These are phyloP conservation scores for Nematodospora valgi DNA, from an alignment of 805 yeast genomes.

Conservation along the genomic window DNA sequence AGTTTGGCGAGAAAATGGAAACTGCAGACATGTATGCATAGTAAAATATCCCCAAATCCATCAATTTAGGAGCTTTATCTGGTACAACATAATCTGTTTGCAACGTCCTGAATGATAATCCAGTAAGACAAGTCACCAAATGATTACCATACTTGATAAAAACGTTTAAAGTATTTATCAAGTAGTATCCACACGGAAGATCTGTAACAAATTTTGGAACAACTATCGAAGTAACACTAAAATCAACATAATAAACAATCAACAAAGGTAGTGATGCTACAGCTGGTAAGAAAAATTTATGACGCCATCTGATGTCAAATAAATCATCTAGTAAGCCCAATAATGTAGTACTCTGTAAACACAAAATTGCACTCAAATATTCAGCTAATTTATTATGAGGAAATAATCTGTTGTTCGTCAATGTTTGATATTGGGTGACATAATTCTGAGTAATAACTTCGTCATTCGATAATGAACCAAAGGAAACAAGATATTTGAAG, in stretches of 20 bases:
- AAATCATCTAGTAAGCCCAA: constrained; percentile 92
- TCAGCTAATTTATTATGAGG: constrained; percentile 84
- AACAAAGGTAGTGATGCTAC: constrained; percentile 89
- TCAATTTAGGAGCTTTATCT: constrained; percentile 38
- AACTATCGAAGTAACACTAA: constrained; percentile 83
- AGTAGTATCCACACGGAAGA: constrained; percentile 24
- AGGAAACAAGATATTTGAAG: constrained; percentile 64
- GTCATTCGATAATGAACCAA: constrained; percentile 34
- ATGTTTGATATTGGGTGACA: constrained; percentile 30
- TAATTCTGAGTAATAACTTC: constrained; percentile 29
- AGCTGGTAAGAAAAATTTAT: constrained; percentile 93
- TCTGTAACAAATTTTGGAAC: constrained; percentile 66
- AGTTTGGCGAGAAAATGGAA: constrained; percentile 92
- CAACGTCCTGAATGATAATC: constrained; percentile 37
- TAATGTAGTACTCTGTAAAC: constrained; percentile 77
- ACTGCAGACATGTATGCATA: constrained; percentile 88
- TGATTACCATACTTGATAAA: constrained; percentile 28
- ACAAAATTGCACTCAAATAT: constrained; percentile 78
- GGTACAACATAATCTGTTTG: constrained; percentile 34
- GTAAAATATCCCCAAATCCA: constrained; percentile 78
- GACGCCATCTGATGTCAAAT: constrained; percentile 96
- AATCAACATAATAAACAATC: constrained; percentile 89
- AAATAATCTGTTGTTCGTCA: constrained; percentile 41
- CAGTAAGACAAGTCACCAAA: constrained; percentile 29
- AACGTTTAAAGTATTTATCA: constrained; percentile 18